Evolutionary conservation across 805 yeast species (phyloP), one percentile per base, ranked within the genome.

Genomic region (Saitoella complicata): DNA sequence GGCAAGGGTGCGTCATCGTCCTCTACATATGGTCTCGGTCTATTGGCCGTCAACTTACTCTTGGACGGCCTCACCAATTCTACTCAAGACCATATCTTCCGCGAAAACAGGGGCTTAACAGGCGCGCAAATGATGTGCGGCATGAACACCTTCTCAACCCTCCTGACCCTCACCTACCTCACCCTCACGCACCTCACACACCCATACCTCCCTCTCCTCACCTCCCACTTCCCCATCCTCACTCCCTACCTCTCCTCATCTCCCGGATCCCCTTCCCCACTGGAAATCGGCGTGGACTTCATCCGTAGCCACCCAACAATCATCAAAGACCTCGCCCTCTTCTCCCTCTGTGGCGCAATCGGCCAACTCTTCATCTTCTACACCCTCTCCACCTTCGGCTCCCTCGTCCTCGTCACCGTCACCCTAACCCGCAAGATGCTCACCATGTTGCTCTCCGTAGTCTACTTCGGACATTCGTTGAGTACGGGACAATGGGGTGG

Each of bases 391-490:
- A 70, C 74, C 46, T 91, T 83, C 58, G 95, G 88, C 41, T 84
- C 95, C 1, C 65, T 91, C 48, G 73, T 82, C 0, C 67, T 91
- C 45, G 86, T 88, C 31, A 88, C 95, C 37, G 88, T 93, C 11
- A 91, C 97, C 0, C 96, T 91, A 7, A 88, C 98, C 1, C 72
- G 99, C 54, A 91, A 91, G 57, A 88, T 91, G 95, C 67, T 86
- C 41, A 85, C 96, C 37, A 88, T 91, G 97, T 70, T 86, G 33
- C 62, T 88, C 44, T 81, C 94, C 55, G 95, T 91, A 42, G 59
- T 84, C 3, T 64, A 88, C 50, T 88, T 85, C 62, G 88, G 91
- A n/a, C 96, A 91, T 58, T 57, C 60, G 5, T 70, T 91, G 51
- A 67, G 64, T 32, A 6, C 45, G 2, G 61, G 66, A 6, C 97